A percentile compares a stretch with the other conserved stretches of the same genome.
phyloP scores from a whole-genome alignment of 148 eudicot species.

The Arctostaphylos glauca region DNA sequence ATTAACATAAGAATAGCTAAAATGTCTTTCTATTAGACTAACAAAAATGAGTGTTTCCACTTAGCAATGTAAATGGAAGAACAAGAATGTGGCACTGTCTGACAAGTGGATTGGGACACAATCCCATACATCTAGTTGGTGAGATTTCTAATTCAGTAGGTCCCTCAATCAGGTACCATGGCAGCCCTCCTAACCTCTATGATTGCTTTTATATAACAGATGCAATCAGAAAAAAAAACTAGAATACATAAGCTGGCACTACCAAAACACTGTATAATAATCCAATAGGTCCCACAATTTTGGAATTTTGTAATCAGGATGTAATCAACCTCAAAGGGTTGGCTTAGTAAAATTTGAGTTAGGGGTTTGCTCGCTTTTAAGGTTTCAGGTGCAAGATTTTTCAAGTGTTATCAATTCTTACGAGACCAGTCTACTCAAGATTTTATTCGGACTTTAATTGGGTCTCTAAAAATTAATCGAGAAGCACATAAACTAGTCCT shows the following conservation, averaged over 20 bases:
- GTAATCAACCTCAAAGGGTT: too few species aligned
- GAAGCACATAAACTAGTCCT: too few species aligned
- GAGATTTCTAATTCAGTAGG: constrained; percentile 12
- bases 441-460: too few species aligned
- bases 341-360: too few species aligned
- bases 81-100: constrained; percentile 23
- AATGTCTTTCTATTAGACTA: not conserved
- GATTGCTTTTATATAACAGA: constrained; percentile 8
- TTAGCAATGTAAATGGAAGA: not conserved
- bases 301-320: too few species aligned
- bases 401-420: too few species aligned
- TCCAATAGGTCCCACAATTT: too few species aligned
- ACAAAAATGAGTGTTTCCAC: not conserved
- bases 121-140: constrained; percentile 19
- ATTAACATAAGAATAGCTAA: not conserved
- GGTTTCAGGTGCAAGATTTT: too few species aligned
- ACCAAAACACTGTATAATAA: not conserved
- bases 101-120: constrained; percentile 1
- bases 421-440: too few species aligned
- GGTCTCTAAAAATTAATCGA: too few species aligned
- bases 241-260: not conserved
- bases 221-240: not conserved
- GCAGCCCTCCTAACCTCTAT: not conserved
- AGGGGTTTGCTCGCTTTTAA: too few species aligned
- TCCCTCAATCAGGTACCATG: not conserved